Conservation (phyloP, 179 eudicot genomes). For the Dionaea muscipula region DNA sequence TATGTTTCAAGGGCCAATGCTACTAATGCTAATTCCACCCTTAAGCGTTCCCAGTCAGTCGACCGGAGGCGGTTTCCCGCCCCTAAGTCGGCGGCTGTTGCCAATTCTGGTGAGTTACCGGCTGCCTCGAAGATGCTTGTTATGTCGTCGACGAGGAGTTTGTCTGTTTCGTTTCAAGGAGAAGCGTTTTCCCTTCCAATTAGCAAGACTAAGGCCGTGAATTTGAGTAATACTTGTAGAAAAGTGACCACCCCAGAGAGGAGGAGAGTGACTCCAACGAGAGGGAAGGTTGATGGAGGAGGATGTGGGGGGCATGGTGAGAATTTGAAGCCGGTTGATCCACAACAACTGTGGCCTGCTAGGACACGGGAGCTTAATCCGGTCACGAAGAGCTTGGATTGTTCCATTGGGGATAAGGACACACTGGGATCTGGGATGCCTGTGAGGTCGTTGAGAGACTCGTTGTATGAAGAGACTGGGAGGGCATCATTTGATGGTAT, state of each 20-base stretch:
- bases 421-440: slow-evolving; percentile 51
- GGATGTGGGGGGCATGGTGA: slow-evolving; percentile 52
- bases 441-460: slow-evolving; percentile 43
- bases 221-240: slow-evolving; percentile 35
- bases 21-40: slow-evolving; percentile 20
- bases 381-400: slow-evolving; percentile 52
- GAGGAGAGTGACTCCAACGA: slow-evolving; percentile 51
- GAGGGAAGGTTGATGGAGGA: slow-evolving; percentile 46
- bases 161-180: slow-evolving; percentile 92
- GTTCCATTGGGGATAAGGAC: slow-evolving; percentile 32
- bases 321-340: slow-evolving; percentile 43
- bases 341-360: slow-evolving; percentile 77
- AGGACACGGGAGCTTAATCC: slow-evolving; percentile 36
- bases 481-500: slow-evolving; percentile 79
- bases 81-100: slow-evolving; percentile 18
- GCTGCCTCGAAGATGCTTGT: slow-evolving; percentile 65
- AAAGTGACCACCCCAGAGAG: slow-evolving; percentile 81
- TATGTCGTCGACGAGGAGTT: slow-evolving; percentile 74
- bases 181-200: slow-evolving; percentile 73
- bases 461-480: slow-evolving; percentile 46
- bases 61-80: slow-evolving; percentile 57
- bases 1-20: slow-evolving; percentile 29
- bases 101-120: slow-evolving; percentile 46
- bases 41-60: slow-evolving; percentile 66
- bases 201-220: slow-evolving; percentile 68